Evolutionary conservation across 2,329 filamentous ascomycete genomes (phyloP), one percentile per base, ranked within the genome.

Genomic region (Dactylellina cionopaga): DNA sequence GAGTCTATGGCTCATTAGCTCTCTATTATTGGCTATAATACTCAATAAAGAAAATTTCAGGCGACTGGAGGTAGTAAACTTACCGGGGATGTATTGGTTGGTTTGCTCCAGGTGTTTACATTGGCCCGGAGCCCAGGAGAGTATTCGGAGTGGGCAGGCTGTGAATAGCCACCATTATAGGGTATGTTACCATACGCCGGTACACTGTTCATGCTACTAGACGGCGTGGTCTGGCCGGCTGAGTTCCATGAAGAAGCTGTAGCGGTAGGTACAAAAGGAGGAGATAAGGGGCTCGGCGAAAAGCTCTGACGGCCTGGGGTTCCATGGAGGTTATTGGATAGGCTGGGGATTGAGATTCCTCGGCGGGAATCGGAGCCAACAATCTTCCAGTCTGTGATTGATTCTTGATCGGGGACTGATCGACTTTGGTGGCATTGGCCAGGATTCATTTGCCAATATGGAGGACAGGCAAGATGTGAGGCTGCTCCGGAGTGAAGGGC

Each of bases 201-300:
- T 10, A 62, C 22, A 19, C 56, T 51, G 27, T 52, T 58, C 44
- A 71, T 39, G 24, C 31, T 52, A 27, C 33, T 54, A 6, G 66
- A 58, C 3, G 65, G 65, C 6, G 58, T 64, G 10, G 54, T 46
- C 17, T 51, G 66, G 13, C 51, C 29, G 13, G 51, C 10, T 3
- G 66, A 64, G 22, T 52, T 71, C 66, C 66, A 71, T 9, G 65
- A 58, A 17, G 66, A 47, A 52, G 58, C 41, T 10, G 59, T 46
- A 39, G 43, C 51, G 44, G 46, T 44, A 3, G 66, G 66, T 7
- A 71, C 52, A 31, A 71, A 71, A 9, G 66, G 66, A 2, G 66
- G 66, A 19, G 58, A 71, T 19, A 71, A 22, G 1, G 66, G 66
- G 35, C 66, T 71, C 4, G 66, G 66, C 13, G 66, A 71, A 22